These are phyloP conservation scores for Triticum urartu DNA, from an alignment of 176 grass and related monocot species.

Conservation along the genomic window DNA sequence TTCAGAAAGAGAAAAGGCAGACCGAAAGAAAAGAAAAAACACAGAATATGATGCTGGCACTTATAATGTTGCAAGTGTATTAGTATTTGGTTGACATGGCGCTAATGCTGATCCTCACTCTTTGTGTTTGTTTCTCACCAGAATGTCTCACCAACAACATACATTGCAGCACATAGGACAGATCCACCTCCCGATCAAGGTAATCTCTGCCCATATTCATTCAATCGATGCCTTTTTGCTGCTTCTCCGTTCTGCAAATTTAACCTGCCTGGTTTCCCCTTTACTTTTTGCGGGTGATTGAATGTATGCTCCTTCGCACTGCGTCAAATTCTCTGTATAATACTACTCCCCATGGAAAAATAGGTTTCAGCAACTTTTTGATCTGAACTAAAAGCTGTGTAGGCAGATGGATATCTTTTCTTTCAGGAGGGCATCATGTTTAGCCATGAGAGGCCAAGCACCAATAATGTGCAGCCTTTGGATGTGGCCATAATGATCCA, in stretches of 20 bases:
- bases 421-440: background rate
- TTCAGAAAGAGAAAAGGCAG: background rate
- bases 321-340: background rate
- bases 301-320: background rate
- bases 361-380: background rate
- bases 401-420: background rate
- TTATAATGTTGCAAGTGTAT: background rate
- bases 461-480: background rate
- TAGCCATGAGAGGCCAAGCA: background rate
- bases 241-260: background rate
- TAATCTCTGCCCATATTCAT: conserved; percentile 24
- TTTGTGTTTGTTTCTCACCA: conserved; percentile 25
- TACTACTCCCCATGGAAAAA: background rate
- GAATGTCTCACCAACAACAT: conserved; percentile 66
- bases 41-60: background rate
- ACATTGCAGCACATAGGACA: conserved; percentile 72
- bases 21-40: background rate
- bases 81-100: background rate
- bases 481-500: background rate
- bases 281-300: background rate
- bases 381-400: background rate
- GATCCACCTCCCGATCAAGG: conserved; percentile 86
- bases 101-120: background rate
- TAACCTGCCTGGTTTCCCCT: background rate
- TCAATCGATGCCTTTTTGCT: background rate